A percentile compares a stretch with the other conserved stretches of the same genome.
phyloP scores from a whole-genome alignment of 352 stramenopile species.

The Phytophthora vignae region DNA sequence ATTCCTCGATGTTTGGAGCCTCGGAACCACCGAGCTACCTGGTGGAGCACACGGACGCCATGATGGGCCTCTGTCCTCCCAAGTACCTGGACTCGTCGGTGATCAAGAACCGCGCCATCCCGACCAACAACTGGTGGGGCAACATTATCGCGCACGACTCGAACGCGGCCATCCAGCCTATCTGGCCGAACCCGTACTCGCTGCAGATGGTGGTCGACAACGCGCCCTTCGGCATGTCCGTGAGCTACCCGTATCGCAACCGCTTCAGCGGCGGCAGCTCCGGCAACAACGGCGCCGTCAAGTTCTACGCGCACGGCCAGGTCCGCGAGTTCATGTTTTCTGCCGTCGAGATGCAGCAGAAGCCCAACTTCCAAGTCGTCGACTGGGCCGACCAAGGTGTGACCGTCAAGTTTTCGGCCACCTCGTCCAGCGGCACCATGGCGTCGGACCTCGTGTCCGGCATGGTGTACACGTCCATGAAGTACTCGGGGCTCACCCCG shows the following conservation, averaged over 20 bases:
- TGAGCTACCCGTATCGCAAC: conserved; percentile 64
- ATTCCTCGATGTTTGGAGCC: conserved; percentile 29
- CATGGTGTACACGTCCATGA: conserved; percentile 68
- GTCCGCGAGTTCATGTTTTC: conserved; percentile 64
- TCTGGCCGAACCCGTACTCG: conserved; percentile 72
- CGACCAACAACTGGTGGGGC: conserved; percentile 79
- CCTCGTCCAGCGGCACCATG: conserved; percentile 39
- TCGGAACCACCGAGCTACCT: conserved; percentile 45
- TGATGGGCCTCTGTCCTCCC: conserved; percentile 57
- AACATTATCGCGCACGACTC: conserved; percentile 68
- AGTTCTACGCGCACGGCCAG: conserved; percentile 66
- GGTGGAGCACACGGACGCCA: conserved; percentile 62
- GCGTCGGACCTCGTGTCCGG: conserved; percentile 63
- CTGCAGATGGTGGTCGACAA: conserved; percentile 49
- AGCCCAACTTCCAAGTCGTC: conserved; percentile 58
- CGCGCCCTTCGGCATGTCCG: conserved; percentile 56
- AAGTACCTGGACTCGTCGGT: conserved; percentile 57
- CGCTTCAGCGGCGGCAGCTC: conserved; percentile 61
- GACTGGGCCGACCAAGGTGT: conserved; percentile 69
- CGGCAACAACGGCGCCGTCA: conserved; percentile 57
- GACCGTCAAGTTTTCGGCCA: conserved; percentile 51
- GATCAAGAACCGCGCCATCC: conserved; percentile 59
- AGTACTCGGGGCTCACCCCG: conserved; percentile 55
- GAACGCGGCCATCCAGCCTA: conserved; percentile 45
- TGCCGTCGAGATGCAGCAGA: conserved; percentile 47